Evolutionary conservation across 768 basidiomycete species (phyloP), one percentile per base, ranked within the genome.

Genomic region (Hysterangium stoloniferum): DNA sequence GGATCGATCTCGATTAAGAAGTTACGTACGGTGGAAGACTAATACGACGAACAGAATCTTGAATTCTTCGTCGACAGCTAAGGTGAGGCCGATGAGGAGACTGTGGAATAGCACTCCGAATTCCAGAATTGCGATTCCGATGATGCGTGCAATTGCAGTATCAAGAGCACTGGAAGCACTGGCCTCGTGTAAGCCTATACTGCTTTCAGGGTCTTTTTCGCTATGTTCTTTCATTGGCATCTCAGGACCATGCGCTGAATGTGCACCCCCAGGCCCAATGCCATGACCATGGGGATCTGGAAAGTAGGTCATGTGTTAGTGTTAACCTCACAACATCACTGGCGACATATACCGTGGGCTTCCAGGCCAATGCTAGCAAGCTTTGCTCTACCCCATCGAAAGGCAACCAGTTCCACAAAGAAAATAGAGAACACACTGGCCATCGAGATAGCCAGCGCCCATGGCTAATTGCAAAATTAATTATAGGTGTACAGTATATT

Each of bases 71-170:
- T 84, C 80, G n/a, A 93, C 89, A n/a, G 92, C 93, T 34, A 97
- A 77, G 0, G 95, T 94, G 28, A 97, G 69, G 0, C 94, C 94
- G 54, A 96, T 86, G 43, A 95, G 72, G 6, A 92, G 60, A 64
- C 88, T 91, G 61, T 94, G 93, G 28, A 97, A 66, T 4, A 91
- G 64, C 27, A 97, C 90, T 58, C 95, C 95, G 59, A 96, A 95
- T 62, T 99, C 95, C 41, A 99, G 72, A 52, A 97, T 93, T 29
- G 78, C 89, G 41, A 99, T 76, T 12, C 92, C 93, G 41, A 96
- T 73, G 32, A 93, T 65, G 63, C 94, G 91, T 2, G 88, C 82
- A 7, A 69, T 50, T 2, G 77, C 66, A 17, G 69, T 68, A 33
- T 80, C 74, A 42, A 71, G 65, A 3, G 36, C 45, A 62, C 63